Evolutionary conservation across 148 eudicot genomes (phyloP).

Genomic region (Hydrangea macrophylla): DNA sequence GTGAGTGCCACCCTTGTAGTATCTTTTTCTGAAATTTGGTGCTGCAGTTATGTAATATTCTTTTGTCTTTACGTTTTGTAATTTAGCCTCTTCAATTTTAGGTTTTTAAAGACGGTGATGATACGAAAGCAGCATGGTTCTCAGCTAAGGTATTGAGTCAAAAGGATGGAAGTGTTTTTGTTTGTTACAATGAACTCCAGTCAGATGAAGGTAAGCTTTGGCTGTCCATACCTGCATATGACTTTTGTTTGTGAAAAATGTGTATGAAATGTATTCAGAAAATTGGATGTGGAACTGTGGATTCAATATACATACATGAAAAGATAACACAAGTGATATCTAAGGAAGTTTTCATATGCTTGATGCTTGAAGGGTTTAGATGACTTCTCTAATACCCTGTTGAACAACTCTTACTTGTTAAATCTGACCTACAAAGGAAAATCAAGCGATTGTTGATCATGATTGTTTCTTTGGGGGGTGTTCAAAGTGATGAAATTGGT

Average conservation of each 20-base stretch:
- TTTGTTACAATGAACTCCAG: conserved; percentile 52
- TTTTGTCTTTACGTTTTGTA: too few relatives aligned
- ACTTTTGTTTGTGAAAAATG: background rate
- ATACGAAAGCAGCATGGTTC: conserved; percentile 69
- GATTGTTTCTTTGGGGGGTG: background rate
- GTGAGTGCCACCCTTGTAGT: too few relatives aligned
- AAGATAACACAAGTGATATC: background rate
- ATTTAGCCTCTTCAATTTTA: conserved; percentile 22
- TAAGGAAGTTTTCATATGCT: background rate
- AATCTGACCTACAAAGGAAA: background rate
- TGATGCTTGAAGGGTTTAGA: background rate
- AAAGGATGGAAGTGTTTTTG: conserved; percentile 64
- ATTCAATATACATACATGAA: background rate
- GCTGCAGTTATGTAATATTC: too few relatives aligned
- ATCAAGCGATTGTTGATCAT: background rate
- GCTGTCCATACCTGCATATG: background rate
- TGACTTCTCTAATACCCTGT: background rate
- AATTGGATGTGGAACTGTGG: background rate
- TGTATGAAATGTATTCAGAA: too few relatives aligned
- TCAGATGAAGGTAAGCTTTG: conserved; percentile 63
- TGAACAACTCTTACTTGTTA: background rate
- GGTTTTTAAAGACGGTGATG: conserved; percentile 63
- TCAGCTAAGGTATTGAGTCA: conserved; percentile 62
- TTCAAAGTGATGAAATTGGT: conserved; percentile 1
- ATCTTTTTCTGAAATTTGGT: too few relatives aligned